Evolutionary conservation across 1,284 basidiomycete genomes (phyloP).

Genomic region (Ustilago hordei): DNA sequence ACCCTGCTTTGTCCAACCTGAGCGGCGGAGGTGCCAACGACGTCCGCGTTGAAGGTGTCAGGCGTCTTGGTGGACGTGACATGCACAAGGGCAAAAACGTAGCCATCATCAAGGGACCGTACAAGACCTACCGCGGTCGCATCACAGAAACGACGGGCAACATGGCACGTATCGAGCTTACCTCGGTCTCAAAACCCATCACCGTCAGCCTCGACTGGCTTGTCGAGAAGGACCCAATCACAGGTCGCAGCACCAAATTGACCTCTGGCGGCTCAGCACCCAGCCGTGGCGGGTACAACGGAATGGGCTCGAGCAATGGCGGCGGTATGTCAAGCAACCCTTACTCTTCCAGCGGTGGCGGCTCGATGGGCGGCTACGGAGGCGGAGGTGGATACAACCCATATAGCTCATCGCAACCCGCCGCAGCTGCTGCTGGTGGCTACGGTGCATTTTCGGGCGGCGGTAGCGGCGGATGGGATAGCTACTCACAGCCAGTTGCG

Average conservation of each 20-base stretch:
- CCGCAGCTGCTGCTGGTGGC: conserved; percentile 22
- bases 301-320: conserved; percentile 26
- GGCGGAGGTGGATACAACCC: conserved; percentile 38
- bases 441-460: conserved; percentile 26
- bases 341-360: conserved; percentile 33
- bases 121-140: conserved; percentile 90
- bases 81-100: conserved; percentile 84
- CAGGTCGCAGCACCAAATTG: conserved; percentile 57
- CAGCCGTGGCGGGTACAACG: conserved; percentile 28
- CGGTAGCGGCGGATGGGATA: conserved; percentile 22
- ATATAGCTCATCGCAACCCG: conserved; percentile 36
- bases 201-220: conserved; percentile 85
- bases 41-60: conserved; percentile 50
- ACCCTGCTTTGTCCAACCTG: conserved; percentile 77
- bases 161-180: conserved; percentile 88
- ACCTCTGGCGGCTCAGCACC: conserved; percentile 23
- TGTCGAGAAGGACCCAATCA: conserved; percentile 75
- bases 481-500: conserved; percentile 43
- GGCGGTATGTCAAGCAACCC: conserved; percentile 45
- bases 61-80: conserved; percentile 72
- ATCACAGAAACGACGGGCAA: conserved; percentile 95
- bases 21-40: conserved; percentile 59
- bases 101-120: conserved; percentile 84
- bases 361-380: conserved; percentile 21
- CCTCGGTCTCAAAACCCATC: conserved; percentile 89